Evolutionary conservation across 192 early-diverging fungal genomes (phyloP).

Genomic region (Backusella circina): DNA sequence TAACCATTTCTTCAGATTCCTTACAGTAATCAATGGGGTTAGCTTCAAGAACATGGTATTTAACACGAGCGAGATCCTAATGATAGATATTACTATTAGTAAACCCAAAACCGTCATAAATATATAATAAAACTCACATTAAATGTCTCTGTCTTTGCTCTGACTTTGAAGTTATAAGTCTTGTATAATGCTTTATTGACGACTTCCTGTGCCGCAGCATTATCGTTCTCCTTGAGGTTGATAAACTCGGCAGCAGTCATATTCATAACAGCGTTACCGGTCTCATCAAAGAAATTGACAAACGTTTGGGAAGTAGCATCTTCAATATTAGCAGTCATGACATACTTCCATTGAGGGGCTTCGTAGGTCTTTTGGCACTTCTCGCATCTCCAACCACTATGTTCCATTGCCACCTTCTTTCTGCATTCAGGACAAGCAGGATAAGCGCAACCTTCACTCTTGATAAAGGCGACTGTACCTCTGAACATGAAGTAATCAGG

Average conservation of each 20-base stretch:
- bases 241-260: constrained; percentile 66
- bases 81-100: constrained; percentile 3
- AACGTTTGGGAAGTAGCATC: constrained; percentile 82
- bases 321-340: constrained; percentile 62
- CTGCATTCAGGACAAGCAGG: constrained; percentile 88
- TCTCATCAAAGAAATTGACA: constrained; percentile 87
- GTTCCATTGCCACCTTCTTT: constrained; percentile 83
- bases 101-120: not conserved
- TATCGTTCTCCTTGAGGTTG: constrained; percentile 43
- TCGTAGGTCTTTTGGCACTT: constrained; percentile 74
- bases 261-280: constrained; percentile 64
- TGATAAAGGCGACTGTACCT: constrained; percentile 75
- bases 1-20: constrained; percentile 36
- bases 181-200: constrained; percentile 66
- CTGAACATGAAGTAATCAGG: constrained; percentile 72
- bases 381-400: constrained; percentile 83
- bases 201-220: constrained; percentile 20
- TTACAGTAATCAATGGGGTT: constrained; percentile 56
- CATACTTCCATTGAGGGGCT: constrained; percentile 72
- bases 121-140: constrained; percentile 50
- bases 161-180: constrained; percentile 67
- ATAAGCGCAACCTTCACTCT: constrained; percentile 67
- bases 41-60: constrained; percentile 44
- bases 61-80: constrained; percentile 50
- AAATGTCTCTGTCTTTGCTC: constrained; percentile 80